A percentile compares a stretch with the other conserved stretches of the same genome.
Conservation (phyloP, 768 basidiomycete species). For the Trametes punicea region DNA sequence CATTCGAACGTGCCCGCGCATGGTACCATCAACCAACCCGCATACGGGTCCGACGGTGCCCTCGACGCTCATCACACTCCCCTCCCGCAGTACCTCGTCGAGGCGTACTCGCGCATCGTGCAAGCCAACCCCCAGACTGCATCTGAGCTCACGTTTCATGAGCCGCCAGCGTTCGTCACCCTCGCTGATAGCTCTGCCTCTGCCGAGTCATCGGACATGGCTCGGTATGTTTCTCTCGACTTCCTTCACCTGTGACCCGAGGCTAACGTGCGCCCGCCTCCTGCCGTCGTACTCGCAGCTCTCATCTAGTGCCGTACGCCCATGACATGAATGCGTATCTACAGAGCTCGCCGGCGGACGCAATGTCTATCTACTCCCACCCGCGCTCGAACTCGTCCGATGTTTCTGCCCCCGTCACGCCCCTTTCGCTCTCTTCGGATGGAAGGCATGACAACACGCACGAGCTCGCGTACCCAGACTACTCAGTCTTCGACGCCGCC, state of each 20-base stretch:
- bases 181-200: not conserved
- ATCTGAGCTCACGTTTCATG: not conserved
- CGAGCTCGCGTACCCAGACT: constrained; percentile 1
- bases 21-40: not conserved
- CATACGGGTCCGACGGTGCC: not conserved
- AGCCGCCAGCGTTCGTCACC: constrained; percentile 4
- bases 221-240: constrained; percentile 4
- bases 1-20: not conserved
- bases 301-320: not conserved
- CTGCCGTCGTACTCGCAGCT: not conserved
- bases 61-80: constrained; percentile 9
- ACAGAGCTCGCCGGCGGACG: constrained; percentile 8
- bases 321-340: not conserved
- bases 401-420: constrained; percentile 22
- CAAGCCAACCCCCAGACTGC: not conserved
- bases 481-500: not conserved
- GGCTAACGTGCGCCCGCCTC: not conserved
- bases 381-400: constrained; percentile 18
- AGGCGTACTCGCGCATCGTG: constrained; percentile 15
- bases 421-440: constrained; percentile 9
- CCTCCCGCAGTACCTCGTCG: constrained; percentile 19
- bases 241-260: not conserved
- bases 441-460: not conserved
- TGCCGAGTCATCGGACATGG: constrained; percentile 5
- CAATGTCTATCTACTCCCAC: constrained; percentile 8